Conservation (phyloP, 78 protist genomes). For the Isochrysis galbana region DNA sequence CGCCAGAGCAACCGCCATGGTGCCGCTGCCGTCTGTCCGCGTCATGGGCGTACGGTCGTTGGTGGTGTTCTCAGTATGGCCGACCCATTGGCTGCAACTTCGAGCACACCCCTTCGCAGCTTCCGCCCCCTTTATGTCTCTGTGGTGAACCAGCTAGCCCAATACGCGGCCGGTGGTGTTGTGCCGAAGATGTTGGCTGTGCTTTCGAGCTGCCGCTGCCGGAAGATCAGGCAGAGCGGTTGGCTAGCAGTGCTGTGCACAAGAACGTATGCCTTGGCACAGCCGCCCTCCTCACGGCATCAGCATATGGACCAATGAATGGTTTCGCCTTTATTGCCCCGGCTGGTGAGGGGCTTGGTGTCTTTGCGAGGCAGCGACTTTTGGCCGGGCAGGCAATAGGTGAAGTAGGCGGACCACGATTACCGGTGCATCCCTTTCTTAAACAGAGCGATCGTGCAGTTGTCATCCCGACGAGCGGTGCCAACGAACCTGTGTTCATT, state of each 20-base stretch:
- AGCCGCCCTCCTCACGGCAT: background rate
- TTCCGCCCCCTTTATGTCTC: background rate
- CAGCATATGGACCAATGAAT: background rate
- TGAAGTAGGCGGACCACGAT: background rate
- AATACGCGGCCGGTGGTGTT: background rate
- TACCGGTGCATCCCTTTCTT: background rate
- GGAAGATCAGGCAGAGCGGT: too few relatives aligned
- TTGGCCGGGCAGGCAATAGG: background rate
- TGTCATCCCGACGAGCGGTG: background rate
- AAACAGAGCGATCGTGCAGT: background rate
- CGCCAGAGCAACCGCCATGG: background rate
- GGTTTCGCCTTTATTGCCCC: background rate
- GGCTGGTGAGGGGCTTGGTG: background rate
- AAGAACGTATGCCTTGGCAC: background rate
- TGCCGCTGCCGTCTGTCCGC: background rate
- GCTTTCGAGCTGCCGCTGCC: background rate
- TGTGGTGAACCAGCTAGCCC: background rate
- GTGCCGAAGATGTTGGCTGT: background rate
- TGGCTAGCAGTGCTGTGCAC: too few relatives aligned
- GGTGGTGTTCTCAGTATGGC: background rate
- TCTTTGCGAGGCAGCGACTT: background rate
- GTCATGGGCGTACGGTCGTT: background rate
- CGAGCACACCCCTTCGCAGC: background rate
- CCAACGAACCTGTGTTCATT: background rate
- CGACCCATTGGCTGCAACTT: background rate